Evolutionary conservation across 805 yeast genomes (phyloP), one percentile per base, ranked within the genome.

Genomic region (Isabelozyma heimii): DNA sequence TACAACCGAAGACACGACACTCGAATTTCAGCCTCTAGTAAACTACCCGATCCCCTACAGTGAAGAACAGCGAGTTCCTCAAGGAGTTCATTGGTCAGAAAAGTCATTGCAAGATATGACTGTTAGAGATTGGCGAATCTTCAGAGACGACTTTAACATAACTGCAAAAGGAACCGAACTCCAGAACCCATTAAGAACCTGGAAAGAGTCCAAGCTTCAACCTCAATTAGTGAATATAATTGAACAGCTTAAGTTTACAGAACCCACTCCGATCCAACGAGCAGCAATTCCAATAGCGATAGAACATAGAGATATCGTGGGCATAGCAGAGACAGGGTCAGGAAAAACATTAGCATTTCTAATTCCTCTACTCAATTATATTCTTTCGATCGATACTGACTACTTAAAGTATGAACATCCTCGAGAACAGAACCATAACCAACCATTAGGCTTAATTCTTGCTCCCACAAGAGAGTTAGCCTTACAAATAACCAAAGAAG

Each of bases 401-500:
- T 73, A 69, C 48, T 47, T 70, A 48, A 51, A 60, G 38, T 63
- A 52, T 67, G 67, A 78, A 65, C 59, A 65, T 70, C 40, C 81
- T 24, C 79, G 77, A 48, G 76, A 70, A n/a, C 52, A 61, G 13
- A 75, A 80, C 35, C 75, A 72, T 49, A 72, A 69, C 60, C 85
- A 86, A 52, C 90, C 96, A 0, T 88, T 95, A 51, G 90, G 86
- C 0, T 65, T 94, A 17, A 76, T 92, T 3, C 66, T 92, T 45
- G 97, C 92, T 0, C 99, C 99, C 0, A 91, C 98, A 0, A 82
- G 98, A 69, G 99, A 92, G 66, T 75, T 94, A 58, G 97, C 97
- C 0, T 83, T 86, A 51, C 98, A 92, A 66, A 91, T 89, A 43
- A 85, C 87, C 49, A 58, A 58, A 4, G 95, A 89, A 58, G 80